Evolutionary conservation across 805 yeast genomes (phyloP), one percentile per base, ranked within the genome.

Genomic region (Pichia nakasei): DNA sequence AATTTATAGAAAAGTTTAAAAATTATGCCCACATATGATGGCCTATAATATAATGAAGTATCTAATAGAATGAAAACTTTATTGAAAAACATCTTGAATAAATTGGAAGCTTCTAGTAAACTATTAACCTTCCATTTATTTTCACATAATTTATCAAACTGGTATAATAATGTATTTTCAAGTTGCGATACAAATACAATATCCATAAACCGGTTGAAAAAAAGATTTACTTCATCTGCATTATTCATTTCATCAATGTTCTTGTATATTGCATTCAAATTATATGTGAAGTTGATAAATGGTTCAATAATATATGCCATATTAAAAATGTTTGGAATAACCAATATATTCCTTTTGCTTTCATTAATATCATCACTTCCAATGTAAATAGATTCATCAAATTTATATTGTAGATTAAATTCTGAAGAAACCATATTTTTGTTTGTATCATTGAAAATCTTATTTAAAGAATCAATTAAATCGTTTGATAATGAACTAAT

Each of bases 251-350:
- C 21, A 11, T 13, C 19, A 2, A 22, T 19, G 8, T 37, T 56
- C 41, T 71, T 70, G 11, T 73, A 59, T 5, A 71, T 54, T 2
- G 69, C 53, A 11, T 69, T 64, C 1, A 84, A 65, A 2, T 85
- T 79, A 37, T 84, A 80, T 22, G 78, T 67, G 55, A 85, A 86
- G 12, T 78, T 64, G 39, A 86, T 68, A 33, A 86, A 77, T 33
- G 85, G 80, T 45, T 84, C 95, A 39, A 86, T 61, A 15, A 88
- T 73, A 5, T 84, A 72, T 50, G 89, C 73, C 82, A 89, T 85
- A 54, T 88, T 86, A 61, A 83, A 79, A 15, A 87, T 72, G 54
- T 78, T 79, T 2, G 86, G 78, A 0, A 80, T 77, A 2, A 85
- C 83, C 33, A 86, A 61, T 4, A 80, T 71, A 48, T 82, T 80